Evolutionary conservation across 768 basidiomycete species (phyloP).

Genomic region (Tylopilus plumbeoviolaceoides): DNA sequence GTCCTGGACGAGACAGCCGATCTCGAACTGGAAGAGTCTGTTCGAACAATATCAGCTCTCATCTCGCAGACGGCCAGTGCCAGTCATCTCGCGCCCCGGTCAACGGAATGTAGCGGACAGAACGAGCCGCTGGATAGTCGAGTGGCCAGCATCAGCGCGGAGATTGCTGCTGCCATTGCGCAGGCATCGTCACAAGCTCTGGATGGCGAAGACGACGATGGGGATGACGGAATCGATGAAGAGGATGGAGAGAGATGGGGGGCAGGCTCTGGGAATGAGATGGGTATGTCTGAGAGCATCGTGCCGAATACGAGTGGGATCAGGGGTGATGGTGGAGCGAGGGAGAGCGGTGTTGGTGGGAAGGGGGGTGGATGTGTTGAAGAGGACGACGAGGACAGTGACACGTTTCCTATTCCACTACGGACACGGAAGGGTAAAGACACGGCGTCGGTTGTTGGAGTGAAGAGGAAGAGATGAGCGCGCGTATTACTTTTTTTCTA

Average conservation of each 20-base stretch:
- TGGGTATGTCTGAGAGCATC: slow-evolving; percentile 45
- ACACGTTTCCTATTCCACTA: slow-evolving; percentile 64
- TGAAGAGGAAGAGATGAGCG: slow-evolving; percentile 63
- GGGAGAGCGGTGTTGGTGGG: slow-evolving; percentile 20
- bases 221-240: slow-evolving; percentile 36
- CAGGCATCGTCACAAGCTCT: slow-evolving; percentile 63
- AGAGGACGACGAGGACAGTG: slow-evolving; percentile 70
- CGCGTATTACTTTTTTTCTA: no score
- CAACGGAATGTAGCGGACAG: slow-evolving; percentile 26
- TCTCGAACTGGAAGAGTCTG: slow-evolving; percentile 63
- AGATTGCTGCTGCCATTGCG: slow-evolving; percentile 76
- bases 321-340: slow-evolving; percentile 35
- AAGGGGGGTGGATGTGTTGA: slow-evolving; percentile 29
- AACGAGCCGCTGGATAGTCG: slow-evolving; percentile 54
- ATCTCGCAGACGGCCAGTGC: slow-evolving; percentile 48
- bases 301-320: slow-evolving; percentile 63
- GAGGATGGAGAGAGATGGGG: slow-evolving; percentile 38
- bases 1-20: slow-evolving; percentile 51
- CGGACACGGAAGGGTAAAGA: slow-evolving; percentile 66
- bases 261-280: slow-evolving; percentile 49
- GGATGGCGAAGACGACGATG: slow-evolving; percentile 50
- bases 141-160: slow-evolving; percentile 75
- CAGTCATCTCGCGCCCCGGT: slow-evolving; percentile 28
- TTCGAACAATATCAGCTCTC: slow-evolving; percentile 69
- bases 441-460: slow-evolving; percentile 40